Evolutionary conservation across 108 stramenopile species (phyloP).

Genomic region (Cyclotella atomus): DNA sequence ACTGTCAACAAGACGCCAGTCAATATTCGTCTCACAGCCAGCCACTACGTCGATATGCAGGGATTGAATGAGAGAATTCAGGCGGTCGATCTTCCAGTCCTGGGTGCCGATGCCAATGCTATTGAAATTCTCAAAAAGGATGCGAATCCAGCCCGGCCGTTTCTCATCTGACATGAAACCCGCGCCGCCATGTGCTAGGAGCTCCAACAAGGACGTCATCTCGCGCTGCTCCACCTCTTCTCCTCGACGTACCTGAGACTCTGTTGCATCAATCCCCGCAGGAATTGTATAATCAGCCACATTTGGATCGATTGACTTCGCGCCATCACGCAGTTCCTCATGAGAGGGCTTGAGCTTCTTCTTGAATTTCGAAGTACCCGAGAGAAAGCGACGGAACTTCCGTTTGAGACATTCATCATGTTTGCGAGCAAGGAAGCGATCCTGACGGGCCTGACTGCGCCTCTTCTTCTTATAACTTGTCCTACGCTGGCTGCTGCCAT

Average conservation of each 20-base stretch:
- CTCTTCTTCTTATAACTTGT: too few relatives aligned
- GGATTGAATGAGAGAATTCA: too few relatives aligned
- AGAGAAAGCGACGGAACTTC: not conserved
- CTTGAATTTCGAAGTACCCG: not conserved
- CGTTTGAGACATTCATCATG: not conserved
- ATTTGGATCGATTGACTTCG: not conserved
- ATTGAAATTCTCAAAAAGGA: constrained; percentile 4
- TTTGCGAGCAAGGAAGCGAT: not conserved
- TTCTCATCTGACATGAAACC: not conserved
- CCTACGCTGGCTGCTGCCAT: not conserved
- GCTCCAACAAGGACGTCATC: not conserved
- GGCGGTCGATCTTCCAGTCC: not conserved
- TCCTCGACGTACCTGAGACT: not conserved
- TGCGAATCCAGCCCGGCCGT: not conserved
- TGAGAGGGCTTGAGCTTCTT: not conserved
- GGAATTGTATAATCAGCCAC: not conserved
- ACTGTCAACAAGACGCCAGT: not conserved
- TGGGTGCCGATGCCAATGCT: not conserved
- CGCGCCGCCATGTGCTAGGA: not conserved
- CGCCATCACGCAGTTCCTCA: not conserved
- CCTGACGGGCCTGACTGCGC: not conserved
- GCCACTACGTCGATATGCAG: not conserved
- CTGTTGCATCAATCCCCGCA: not conserved
- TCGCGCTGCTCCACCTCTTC: not conserved
- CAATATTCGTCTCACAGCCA: not conserved